phyloP scores from a whole-genome alignment of 106 monocot genomes.

The Hemerocallis citrina region DNA sequence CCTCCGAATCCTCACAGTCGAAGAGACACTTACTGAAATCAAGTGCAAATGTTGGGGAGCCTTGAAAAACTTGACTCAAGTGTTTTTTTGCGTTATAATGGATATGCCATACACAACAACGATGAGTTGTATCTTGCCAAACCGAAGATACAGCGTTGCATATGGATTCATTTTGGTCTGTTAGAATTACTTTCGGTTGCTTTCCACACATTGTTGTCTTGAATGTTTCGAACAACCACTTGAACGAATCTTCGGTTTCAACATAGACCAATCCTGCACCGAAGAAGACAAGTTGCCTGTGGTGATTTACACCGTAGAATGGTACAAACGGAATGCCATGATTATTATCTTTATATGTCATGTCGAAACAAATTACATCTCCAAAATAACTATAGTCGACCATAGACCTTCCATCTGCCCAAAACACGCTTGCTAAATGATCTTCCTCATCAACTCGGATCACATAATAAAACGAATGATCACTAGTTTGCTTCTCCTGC shows the following conservation, averaged over 20 bases:
- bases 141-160: slow-evolving; percentile 9
- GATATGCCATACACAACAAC: neutral
- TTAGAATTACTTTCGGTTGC: slow-evolving; percentile 20
- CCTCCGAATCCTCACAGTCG: neutral
- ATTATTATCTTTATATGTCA: slow-evolving; percentile 13
- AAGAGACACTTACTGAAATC: slow-evolving; percentile 8
- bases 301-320: slow-evolving; percentile 35
- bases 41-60: neutral
- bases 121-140: slow-evolving; percentile 12
- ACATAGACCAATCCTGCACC: slow-evolving; percentile 25
- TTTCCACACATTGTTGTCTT: slow-evolving; percentile 19
- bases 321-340: slow-evolving; percentile 18
- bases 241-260: slow-evolving; percentile 21
- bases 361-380: slow-evolving; percentile 36
- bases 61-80: neutral
- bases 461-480: slow-evolving; percentile 24
- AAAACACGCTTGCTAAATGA: slow-evolving; percentile 14
- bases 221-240: slow-evolving; percentile 29
- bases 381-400: slow-evolving; percentile 28
- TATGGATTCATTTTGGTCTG: slow-evolving; percentile 13
- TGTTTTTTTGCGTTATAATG: neutral
- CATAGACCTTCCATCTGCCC: slow-evolving; percentile 29
- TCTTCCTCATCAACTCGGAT: slow-evolving; percentile 21
- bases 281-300: slow-evolving; percentile 21
- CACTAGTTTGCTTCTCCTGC: slow-evolving; percentile 15